These are phyloP conservation scores for Fusarium dimerum DNA, from an alignment of 2,329 filamentous ascomycete species.

Conservation along the genomic window DNA sequence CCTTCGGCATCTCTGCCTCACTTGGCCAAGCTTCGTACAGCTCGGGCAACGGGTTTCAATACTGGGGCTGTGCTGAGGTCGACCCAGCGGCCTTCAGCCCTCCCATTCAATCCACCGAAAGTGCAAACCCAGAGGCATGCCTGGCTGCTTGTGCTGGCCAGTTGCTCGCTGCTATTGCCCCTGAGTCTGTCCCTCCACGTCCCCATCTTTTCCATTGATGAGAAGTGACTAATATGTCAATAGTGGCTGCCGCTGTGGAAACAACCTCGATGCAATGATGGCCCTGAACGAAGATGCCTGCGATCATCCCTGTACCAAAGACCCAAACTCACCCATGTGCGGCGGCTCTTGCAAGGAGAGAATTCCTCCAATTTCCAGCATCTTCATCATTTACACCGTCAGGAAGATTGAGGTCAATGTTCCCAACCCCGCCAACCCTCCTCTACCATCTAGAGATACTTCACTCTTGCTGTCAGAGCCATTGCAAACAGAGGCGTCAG, in stretches of 20 bases:
- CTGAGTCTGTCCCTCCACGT: conserved; percentile 33
- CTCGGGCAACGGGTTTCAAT: conserved; percentile 11
- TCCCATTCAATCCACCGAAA: conserved; percentile 11
- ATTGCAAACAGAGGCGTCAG: conserved; percentile 9
- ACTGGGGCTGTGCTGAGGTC: conserved; percentile 27
- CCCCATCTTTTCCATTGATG: rapidly evolving
- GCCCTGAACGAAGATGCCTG: conserved; percentile 32
- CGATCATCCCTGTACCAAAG: conserved; percentile 33
- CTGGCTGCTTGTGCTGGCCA: conserved; percentile 19
- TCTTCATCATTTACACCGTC: conserved; percentile 30
- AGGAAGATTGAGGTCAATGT: conserved; percentile 7
- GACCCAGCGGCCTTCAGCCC: conserved; percentile 17
- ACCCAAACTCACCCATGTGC: conserved; percentile 33
- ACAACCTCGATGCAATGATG: conserved; percentile 32
- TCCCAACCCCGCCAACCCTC: conserved; percentile 6
- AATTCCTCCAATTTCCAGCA: conserved; percentile 31
- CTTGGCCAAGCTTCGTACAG: conserved; percentile 20
- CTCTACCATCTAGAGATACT: background rate
- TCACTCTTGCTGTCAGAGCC: background rate
- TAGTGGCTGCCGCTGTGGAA: conserved; percentile 39
- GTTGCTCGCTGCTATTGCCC: conserved; percentile 28
- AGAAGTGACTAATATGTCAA: conserved; percentile 5
- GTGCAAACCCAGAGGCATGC: conserved; percentile 19
- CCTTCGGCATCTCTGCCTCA: conserved; percentile 16
- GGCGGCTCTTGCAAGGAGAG: conserved; percentile 34